These are phyloP conservation scores for Candida caryicola DNA, from an alignment of 805 yeast species.

Conservation along the genomic window DNA sequence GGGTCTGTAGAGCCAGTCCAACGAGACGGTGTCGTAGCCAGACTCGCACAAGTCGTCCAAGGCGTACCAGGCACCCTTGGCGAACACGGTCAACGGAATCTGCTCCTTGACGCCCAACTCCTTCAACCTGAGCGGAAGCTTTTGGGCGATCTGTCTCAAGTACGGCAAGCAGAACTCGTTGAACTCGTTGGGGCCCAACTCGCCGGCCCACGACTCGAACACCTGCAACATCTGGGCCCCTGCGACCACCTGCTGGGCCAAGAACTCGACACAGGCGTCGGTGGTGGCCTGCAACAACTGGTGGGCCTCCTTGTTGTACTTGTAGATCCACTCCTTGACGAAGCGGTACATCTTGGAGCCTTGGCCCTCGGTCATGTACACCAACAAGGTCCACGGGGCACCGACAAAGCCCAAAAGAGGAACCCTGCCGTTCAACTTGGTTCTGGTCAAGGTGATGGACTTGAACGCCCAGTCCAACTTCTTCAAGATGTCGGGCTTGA, in stretches of 20 bases:
- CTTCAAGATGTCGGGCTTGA: conserved; percentile 67
- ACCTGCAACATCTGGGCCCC: conserved; percentile 98
- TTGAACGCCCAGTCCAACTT: conserved; percentile 93
- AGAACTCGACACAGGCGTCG: conserved; percentile 85
- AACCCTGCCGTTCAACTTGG: conserved; percentile 81
- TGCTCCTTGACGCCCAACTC: conserved; percentile 69
- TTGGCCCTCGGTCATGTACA: conserved; percentile 97
- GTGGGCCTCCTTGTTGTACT: conserved; percentile 70
- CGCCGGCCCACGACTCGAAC: conserved; percentile 98
- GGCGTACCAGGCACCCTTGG: conserved; percentile 98
- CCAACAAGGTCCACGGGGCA: conserved; percentile 96
- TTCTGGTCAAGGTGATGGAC: conserved; percentile 89
- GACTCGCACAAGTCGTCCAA: conserved; percentile 76
- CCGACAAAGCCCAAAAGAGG: conserved; percentile 96
- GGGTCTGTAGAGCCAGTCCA: conserved; percentile 91
- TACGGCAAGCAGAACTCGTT: conserved; percentile 87
- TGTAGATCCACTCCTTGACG: conserved; percentile 90
- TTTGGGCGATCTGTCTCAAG: conserved; percentile 67
- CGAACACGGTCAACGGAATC: conserved; percentile 86
- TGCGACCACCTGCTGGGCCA: conserved; percentile 92
- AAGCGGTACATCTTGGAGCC: conserved; percentile 88
- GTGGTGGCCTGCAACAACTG: conserved; percentile 72
- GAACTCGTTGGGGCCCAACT: conserved; percentile 87
- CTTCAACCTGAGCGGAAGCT: conserved; percentile 63
- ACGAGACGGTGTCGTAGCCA: conserved; percentile 83